A percentile compares a stretch with the other conserved stretches of the same genome.
phyloP scores from a whole-genome alignment of 2,329 filamentous ascomycete genomes.

The Microsporum audouinii region DNA sequence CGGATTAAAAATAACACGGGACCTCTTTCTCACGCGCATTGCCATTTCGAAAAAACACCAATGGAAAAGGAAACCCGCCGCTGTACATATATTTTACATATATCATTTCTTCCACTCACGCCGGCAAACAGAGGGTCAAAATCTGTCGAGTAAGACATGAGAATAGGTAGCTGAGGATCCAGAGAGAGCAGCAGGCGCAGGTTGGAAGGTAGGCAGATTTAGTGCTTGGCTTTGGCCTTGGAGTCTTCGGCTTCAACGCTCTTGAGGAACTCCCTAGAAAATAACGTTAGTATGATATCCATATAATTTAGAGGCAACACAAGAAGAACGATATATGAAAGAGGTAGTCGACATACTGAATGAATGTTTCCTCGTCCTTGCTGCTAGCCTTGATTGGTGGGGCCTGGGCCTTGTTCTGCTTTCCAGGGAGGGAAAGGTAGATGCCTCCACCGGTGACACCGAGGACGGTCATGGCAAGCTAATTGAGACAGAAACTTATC shows the following conservation, averaged over 20 bases:
- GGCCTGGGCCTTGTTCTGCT: constrained; percentile 37
- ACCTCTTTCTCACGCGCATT: not conserved
- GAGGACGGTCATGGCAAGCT: constrained; percentile 53
- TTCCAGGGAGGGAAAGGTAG: constrained; percentile 36
- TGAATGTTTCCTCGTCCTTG: constrained; percentile 58
- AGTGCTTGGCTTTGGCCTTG: constrained; percentile 22
- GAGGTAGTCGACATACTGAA: constrained; percentile 43
- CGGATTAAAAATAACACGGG: not conserved
- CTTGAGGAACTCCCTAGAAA: constrained; percentile 40
- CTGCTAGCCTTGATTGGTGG: constrained; percentile 54
- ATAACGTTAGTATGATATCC: not conserved
- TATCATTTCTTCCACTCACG: not conserved
- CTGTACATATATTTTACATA: constrained; percentile 5
- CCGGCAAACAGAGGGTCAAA: not conserved
- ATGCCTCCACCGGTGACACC: constrained; percentile 39
- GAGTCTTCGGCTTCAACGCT: constrained; percentile 36
- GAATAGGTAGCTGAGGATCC: not conserved
- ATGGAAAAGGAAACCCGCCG: constrained; percentile 1
- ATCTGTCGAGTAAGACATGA: not conserved
- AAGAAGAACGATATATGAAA: not conserved
- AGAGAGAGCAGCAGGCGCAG: not conserved
- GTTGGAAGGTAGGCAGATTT: not conserved
- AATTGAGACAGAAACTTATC: constrained; percentile 7
- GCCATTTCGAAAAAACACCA: not conserved
- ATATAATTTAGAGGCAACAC: not conserved